Conservation (phyloP, 257 asterid genomes). For the Schizonepeta tenuifolia region DNA sequence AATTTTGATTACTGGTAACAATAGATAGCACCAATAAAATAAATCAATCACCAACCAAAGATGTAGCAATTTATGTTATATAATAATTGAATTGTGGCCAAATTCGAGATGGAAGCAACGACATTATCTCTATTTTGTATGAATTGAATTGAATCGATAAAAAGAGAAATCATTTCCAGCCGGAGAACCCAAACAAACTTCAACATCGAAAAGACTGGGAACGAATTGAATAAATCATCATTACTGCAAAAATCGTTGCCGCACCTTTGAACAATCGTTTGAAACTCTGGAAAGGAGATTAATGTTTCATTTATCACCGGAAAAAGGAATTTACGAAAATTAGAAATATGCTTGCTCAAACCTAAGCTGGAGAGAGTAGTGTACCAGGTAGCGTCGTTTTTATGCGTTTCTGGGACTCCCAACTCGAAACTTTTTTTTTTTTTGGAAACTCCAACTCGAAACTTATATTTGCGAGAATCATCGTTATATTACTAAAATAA, state of each 20-base stretch:
- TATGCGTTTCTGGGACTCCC: conserved; percentile 13
- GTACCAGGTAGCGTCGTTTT: conserved; percentile 24
- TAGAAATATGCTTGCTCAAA: conserved; percentile 11
- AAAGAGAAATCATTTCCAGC: not conserved
- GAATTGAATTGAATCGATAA: not conserved
- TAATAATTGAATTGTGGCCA: not conserved
- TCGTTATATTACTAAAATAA: no score
- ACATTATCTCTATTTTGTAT: not conserved
- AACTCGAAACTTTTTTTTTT: not conserved
- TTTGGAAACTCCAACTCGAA: no score
- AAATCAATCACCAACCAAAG: conserved; percentile 3
- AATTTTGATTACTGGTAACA: not conserved
- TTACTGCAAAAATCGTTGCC: not conserved
- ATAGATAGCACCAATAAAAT: not conserved
- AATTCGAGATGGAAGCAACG: not conserved
- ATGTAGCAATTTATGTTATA: not conserved
- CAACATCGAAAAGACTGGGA: not conserved
- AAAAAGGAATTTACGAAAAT: conserved; percentile 1
- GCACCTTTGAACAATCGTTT: conserved; percentile 20
- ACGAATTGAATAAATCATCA: conserved; percentile 9
- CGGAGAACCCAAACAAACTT: not conserved
- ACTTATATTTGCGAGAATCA: no score
- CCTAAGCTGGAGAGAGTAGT: conserved; percentile 2
- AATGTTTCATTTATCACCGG: not conserved
- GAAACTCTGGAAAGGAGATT: conserved; percentile 20